phyloP scores from a whole-genome alignment of 1,284 basidiomycete genomes.

The Cerrena zonata region DNA sequence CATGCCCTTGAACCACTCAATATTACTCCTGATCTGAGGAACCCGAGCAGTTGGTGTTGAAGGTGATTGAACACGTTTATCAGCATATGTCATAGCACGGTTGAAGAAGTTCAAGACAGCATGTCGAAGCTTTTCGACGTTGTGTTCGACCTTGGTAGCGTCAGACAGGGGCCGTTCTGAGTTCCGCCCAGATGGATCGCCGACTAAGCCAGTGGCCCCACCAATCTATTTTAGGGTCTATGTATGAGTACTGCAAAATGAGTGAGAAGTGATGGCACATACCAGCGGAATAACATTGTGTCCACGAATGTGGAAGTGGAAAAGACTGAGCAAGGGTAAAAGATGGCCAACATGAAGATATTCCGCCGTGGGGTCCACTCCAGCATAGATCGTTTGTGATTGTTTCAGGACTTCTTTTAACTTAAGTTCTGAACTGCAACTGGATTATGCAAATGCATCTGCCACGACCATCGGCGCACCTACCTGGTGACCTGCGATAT shows the following conservation, averaged over 20 bases:
- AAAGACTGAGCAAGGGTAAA: slow-evolving; percentile 77
- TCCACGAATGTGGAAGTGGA: slow-evolving; percentile 82
- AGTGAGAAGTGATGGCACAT: slow-evolving; percentile 1
- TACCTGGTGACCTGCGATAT: slow-evolving; percentile 31
- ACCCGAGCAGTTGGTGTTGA: slow-evolving; percentile 27
- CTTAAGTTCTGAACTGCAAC: slow-evolving; percentile 28
- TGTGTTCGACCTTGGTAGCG: slow-evolving; percentile 53
- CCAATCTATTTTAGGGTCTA: slow-evolving; percentile 62
- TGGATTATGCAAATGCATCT: background rate
- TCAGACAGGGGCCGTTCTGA: slow-evolving; percentile 77
- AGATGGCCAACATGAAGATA: slow-evolving; percentile 93
- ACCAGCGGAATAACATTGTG: slow-evolving; percentile 75
- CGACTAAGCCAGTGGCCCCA: slow-evolving; percentile 92
- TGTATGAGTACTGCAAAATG: background rate
- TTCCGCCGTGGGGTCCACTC: slow-evolving; percentile 87
- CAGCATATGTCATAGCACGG: slow-evolving; percentile 60
- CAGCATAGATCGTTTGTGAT: slow-evolving; percentile 72
- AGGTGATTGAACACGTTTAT: slow-evolving; percentile 25
- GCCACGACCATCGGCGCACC: slow-evolving; percentile 5
- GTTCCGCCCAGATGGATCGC: slow-evolving; percentile 88
- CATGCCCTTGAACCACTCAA: slow-evolving; percentile 75
- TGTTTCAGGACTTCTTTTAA: slow-evolving; percentile 33
- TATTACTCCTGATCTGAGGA: slow-evolving; percentile 67
- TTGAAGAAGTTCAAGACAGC: slow-evolving; percentile 73
- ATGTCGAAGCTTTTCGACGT: slow-evolving; percentile 61